phyloP scores from a whole-genome alignment of 805 yeast genomes.

The Kazachstania taianensis region DNA sequence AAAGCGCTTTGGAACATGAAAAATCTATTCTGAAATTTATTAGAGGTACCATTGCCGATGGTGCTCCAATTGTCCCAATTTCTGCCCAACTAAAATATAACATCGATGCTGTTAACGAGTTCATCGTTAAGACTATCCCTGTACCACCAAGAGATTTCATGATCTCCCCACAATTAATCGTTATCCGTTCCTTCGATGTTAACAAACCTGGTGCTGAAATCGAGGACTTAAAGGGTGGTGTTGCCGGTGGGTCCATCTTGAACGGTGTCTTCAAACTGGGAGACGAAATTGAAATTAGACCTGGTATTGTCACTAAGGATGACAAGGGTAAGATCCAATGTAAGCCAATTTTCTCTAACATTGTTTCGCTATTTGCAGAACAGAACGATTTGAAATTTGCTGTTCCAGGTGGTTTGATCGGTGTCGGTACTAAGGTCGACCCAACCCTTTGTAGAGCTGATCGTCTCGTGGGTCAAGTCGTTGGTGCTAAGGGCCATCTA shows the following conservation, averaged over 20 bases:
- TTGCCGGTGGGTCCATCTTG: conserved; percentile 97
- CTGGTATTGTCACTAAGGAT: conserved; percentile 96
- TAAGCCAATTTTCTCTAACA: conserved; percentile 89
- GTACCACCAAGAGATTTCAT: conserved; percentile 92
- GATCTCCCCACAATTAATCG: conserved; percentile 90
- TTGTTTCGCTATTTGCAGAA: conserved; percentile 92
- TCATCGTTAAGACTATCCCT: conserved; percentile 86
- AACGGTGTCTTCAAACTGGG: conserved; percentile 95
- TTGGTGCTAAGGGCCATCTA: conserved; percentile 92
- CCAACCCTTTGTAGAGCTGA: conserved; percentile 99
- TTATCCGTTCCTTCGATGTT: conserved; percentile 96
- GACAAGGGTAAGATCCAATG: conserved; percentile 82
- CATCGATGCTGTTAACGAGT: conserved; percentile 96
- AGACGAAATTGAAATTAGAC: conserved; percentile 97
- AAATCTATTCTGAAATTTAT: conserved; percentile 85
- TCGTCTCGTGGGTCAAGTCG: conserved; percentile 97
- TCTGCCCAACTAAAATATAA: conserved; percentile 98
- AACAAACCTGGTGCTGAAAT: conserved; percentile 98
- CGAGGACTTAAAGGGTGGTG: conserved; percentile 97
- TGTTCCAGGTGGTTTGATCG: conserved; percentile 99
- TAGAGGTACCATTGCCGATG: conserved; percentile 97
- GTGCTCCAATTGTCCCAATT: conserved; percentile 97
- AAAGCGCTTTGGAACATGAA: conserved; percentile 90
- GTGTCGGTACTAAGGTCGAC: conserved; percentile 98
- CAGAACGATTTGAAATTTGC: conserved; percentile 96